A percentile compares a stretch with the other conserved stretches of the same genome.
Evolutionary conservation across 2,329 filamentous ascomycete genomes (phyloP).

Genomic region (Colletotrichum sojae): DNA sequence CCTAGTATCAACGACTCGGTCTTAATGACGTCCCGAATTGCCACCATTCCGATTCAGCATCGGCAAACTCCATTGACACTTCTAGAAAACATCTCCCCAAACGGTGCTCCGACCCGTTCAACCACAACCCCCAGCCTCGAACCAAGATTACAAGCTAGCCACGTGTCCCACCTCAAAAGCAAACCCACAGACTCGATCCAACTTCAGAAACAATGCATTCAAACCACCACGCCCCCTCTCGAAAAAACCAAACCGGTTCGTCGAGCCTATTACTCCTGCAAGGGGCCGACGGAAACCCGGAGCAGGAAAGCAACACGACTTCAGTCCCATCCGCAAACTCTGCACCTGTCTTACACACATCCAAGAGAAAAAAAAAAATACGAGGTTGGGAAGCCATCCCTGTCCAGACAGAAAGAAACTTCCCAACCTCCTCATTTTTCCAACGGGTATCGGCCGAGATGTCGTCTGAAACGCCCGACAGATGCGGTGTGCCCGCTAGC

Average conservation of each 20-base stretch:
- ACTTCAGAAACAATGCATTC: constrained; percentile 9
- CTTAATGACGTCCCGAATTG: too few relatives aligned
- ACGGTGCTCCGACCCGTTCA: too few relatives aligned
- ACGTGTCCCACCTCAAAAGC: constrained; percentile 22
- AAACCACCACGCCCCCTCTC: background rate
- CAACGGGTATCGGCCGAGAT: constrained; percentile 22
- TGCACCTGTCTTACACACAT: background rate
- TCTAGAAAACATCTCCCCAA: too few relatives aligned
- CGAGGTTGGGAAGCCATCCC: constrained; percentile 17
- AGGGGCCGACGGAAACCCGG: constrained; percentile 13
- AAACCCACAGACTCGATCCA: background rate
- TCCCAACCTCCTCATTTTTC: constrained; percentile 37
- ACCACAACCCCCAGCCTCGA: background rate
- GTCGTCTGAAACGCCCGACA: constrained; percentile 35
- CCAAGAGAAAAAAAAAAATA: background rate
- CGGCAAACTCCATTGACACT: too few relatives aligned
- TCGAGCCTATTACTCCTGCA: constrained; percentile 4
- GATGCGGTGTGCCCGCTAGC: constrained; percentile 26
- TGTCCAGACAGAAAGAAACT: background rate
- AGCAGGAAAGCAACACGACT: background rate
- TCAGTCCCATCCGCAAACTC: background rate
- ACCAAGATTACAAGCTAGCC: constrained; percentile 22
- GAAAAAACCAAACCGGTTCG: constrained; percentile 12
- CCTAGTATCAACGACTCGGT: too few relatives aligned
- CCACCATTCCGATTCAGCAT: too few relatives aligned